phyloP scores from a whole-genome alignment of 345 rosid species.

The Kernera saxatilis region DNA sequence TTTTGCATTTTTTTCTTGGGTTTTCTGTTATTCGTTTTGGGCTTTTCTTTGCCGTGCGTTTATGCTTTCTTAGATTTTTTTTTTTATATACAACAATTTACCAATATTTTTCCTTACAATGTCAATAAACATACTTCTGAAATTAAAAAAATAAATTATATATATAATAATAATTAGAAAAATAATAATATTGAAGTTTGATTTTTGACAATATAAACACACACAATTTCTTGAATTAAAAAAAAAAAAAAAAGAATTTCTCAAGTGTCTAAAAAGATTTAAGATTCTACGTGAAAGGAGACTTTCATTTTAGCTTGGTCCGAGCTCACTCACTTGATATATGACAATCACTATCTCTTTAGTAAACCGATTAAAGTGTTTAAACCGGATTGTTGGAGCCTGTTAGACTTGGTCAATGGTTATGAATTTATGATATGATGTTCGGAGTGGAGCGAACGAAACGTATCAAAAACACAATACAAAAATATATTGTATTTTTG shows the following conservation, averaged over 20 bases:
- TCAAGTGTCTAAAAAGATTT: not conserved
- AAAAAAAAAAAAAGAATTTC: no score
- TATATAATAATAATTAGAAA: not conserved
- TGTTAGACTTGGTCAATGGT: not conserved
- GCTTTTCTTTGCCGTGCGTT: constrained; percentile 12
- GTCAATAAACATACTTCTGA: not conserved
- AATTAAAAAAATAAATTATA: not conserved
- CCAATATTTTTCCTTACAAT: not conserved
- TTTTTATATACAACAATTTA: not conserved
- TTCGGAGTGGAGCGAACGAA: not conserved
- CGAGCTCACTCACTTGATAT: not conserved
- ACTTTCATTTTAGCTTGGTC: not conserved
- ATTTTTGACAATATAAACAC: not conserved
- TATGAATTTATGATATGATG: not conserved
- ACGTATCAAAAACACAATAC: no score
- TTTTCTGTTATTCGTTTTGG: not conserved
- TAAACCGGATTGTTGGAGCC: not conserved
- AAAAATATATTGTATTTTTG: not conserved
- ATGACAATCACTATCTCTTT: not conserved
- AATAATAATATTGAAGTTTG: not conserved
- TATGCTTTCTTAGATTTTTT: not conserved
- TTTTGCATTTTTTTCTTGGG: not conserved
- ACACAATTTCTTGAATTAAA: not conserved
- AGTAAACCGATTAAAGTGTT: not conserved
- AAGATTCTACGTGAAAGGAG: not conserved